phyloP scores from a whole-genome alignment of 1,284 basidiomycete species.

The Apiotrichum mycotoxinovorans region DNA sequence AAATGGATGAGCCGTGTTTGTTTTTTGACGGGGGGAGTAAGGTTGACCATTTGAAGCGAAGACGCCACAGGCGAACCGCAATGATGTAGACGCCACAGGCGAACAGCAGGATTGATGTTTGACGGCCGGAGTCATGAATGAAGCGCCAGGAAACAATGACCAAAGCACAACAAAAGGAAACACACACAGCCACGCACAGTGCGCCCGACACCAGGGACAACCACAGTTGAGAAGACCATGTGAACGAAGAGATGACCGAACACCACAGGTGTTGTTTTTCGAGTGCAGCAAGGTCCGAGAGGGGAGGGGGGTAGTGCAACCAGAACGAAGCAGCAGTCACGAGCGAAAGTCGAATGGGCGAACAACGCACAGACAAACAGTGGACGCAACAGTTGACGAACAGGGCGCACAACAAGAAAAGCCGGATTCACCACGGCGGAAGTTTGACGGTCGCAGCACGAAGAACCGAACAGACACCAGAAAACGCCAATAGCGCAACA shows the following conservation, averaged over 20 bases:
- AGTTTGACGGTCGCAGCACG: background rate
- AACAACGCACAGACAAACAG: background rate
- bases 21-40: background rate
- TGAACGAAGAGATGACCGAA: slow-evolving; percentile 1
- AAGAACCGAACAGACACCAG: slow-evolving; percentile 10
- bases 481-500: slow-evolving; percentile 7
- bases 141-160: background rate
- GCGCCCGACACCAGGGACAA: background rate
- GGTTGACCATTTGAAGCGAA: background rate
- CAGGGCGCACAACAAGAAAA: too few species aligned
- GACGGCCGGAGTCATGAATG: slow-evolving; percentile 5
- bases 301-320: too few species aligned
- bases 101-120: background rate
- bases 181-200: slow-evolving; percentile 8
- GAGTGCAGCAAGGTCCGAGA: background rate
- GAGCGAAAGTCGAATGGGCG: background rate
- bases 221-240: background rate
- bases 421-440: background rate
- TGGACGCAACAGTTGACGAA: background rate
- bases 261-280: background rate
- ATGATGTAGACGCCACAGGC: slow-evolving; percentile 4
- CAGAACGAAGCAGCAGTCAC: background rate
- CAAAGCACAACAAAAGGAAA: slow-evolving; percentile 2
- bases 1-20: background rate
- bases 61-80: background rate